These are phyloP conservation scores for Scutellaria minor DNA, from an alignment of 257 asterid genomes.

Conservation along the genomic window DNA sequence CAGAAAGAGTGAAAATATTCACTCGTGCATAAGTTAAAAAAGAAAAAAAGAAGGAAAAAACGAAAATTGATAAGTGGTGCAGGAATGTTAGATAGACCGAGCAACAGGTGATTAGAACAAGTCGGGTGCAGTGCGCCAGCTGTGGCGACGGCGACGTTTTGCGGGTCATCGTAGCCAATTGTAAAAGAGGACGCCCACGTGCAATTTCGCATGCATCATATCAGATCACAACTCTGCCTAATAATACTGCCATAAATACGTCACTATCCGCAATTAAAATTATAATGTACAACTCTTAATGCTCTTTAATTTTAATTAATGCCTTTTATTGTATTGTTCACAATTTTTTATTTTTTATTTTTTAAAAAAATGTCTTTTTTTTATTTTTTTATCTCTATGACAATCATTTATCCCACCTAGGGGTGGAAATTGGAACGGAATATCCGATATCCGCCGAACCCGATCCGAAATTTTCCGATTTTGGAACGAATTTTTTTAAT, in stretches of 20 bases:
- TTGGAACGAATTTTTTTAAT: no score
- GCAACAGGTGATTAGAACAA: constrained; percentile 32
- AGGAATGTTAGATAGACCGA: not conserved
- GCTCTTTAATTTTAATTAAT: constrained; percentile 1
- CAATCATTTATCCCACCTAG: no score
- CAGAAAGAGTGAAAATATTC: no score
- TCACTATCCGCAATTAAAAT: constrained; percentile 35
- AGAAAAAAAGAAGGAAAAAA: not conserved
- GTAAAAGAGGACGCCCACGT: constrained; percentile 38
- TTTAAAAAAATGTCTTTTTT: not conserved
- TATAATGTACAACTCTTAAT: constrained; percentile 31
- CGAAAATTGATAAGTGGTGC: not conserved
- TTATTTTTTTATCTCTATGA: no score
- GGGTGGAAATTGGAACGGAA: no score
- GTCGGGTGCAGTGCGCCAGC: constrained; percentile 39
- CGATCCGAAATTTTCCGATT: no score
- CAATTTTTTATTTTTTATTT: not conserved
- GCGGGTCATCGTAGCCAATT: constrained; percentile 27
- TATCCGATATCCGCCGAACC: no score
- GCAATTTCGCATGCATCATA: constrained; percentile 39
- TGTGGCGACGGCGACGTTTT: constrained; percentile 42
- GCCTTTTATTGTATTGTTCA: not conserved
- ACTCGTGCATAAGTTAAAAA: no score
- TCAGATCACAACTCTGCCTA: constrained; percentile 36
- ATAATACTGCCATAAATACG: constrained; percentile 17